Evolutionary conservation across 345 rosid genomes (phyloP).

Genomic region (Eucalyptus sp.): DNA sequence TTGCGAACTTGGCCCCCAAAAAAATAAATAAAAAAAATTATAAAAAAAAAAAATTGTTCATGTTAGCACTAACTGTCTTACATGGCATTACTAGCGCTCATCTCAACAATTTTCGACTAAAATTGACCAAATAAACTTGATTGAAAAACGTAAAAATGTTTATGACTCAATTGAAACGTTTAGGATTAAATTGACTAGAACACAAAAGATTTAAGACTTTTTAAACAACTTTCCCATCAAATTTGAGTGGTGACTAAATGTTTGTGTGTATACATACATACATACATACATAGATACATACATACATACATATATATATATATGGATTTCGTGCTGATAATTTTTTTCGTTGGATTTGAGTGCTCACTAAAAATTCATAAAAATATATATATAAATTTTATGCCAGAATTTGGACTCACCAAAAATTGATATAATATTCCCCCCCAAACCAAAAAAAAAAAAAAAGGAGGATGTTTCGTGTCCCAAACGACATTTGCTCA

Average conservation of each 20-base stretch:
- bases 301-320: fast-evolving
- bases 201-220: too few species aligned
- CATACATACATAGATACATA: fast-evolving
- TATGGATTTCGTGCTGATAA: too few species aligned
- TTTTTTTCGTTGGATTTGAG: too few species aligned
- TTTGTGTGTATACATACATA: too few species aligned
- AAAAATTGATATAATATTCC: background rate
- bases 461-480: background rate
- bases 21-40: fast-evolving
- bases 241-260: too few species aligned
- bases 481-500: background rate
- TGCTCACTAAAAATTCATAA: too few species aligned
- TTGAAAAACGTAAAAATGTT: fast-evolving
- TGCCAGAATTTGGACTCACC: too few species aligned
- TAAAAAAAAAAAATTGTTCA: fast-evolving
- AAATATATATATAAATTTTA: fast-evolving
- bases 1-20: fast-evolving
- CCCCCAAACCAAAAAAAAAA: too few species aligned
- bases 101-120: fast-evolving
- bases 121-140: too few species aligned
- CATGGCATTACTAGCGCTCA: fast-evolving
- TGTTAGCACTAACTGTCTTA: fast-evolving
- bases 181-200: too few species aligned
- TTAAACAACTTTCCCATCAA: fast-evolving
- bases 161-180: too few species aligned